These are phyloP conservation scores for Solanum arcanum DNA, from an alignment of 257 asterid species.

Conservation along the genomic window DNA sequence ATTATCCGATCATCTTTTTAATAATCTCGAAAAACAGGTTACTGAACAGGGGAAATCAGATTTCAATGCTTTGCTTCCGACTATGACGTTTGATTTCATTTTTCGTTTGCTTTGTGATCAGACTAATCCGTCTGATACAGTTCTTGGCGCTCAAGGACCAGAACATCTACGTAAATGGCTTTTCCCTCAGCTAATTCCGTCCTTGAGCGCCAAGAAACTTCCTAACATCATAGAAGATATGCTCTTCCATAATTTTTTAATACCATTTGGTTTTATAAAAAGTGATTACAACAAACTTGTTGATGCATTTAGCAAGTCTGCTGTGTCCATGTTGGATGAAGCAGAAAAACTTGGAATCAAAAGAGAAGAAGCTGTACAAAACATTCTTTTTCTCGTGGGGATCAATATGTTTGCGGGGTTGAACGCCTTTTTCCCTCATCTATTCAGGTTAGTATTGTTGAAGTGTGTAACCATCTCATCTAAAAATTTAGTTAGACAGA, in stretches of 20 bases:
- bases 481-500: no score
- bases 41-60: constrained; percentile 23
- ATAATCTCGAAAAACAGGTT: constrained; percentile 38
- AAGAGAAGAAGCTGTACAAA: constrained; percentile 72
- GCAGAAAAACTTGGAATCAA: constrained; percentile 39
- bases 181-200: constrained; percentile 46
- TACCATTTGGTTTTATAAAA: constrained; percentile 36
- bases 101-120: constrained; percentile 44
- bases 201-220: constrained; percentile 26
- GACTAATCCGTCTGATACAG: constrained; percentile 20
- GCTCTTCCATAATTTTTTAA: constrained; percentile 28
- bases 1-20: constrained; percentile 22
- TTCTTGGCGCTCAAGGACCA: constrained; percentile 34
- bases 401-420: background rate
- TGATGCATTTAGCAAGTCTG: constrained; percentile 25
- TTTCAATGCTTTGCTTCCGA: constrained; percentile 39
- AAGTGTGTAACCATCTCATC: no score
- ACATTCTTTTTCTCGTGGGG: constrained; percentile 64
- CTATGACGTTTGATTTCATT: constrained; percentile 49
- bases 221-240: constrained; percentile 52
- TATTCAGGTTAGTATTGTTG: background rate
- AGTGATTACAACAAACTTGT: constrained; percentile 35
- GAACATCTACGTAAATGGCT: constrained; percentile 42
- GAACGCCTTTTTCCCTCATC: background rate
- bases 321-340: constrained; percentile 31